Base-by-base conservation (phyloP, 2,329 filamentous ascomycete species). In the Nigrospora osmanthi region DNA sequence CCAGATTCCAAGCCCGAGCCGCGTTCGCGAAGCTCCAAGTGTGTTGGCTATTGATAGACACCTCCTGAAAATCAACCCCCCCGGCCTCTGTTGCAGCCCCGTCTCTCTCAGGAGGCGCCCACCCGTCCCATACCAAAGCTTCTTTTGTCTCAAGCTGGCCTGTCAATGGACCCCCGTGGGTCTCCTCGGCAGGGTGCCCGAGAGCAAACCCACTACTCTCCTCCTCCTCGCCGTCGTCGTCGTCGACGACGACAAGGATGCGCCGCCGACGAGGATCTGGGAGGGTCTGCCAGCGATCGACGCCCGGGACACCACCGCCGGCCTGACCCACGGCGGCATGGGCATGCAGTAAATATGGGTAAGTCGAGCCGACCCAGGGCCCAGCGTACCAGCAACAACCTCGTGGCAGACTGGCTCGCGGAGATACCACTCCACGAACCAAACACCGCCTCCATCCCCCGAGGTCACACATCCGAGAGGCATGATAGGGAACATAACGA, bases 391-490 rank as follows among this genome's bases (percentile, higher is more conserved):
- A 46, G 53, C 45, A 47, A 54, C 49, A 49, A 48, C 39, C 42
- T 53, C 42, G 56, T 61, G 40, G 48, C 58, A 48, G 54, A 47
- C 41, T 61, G 59, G 59, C 49, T 61, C 45, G 53, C 40, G 15
- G 23, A 7, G 10, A 28, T 28, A 28, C 23, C 23, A 7, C 23
- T 7, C 23, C 23, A 28, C 23, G 23, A 28, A 28, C 23, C 23
- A 28, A 28, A 28, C 6, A 7, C 23, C 10, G 5, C 23, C 23
- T 28, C 23, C 23, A 10, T 28, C 4, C 23, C 6, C 6, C 5
- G 6, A 28, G 23, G 23, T 28, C 23, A 28, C 23, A 10, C 5
- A 10, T 7, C 32, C 12, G 12, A 10, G 28, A 9, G 16, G 30
- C 17, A 32, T 15, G 23, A 33, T 2, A 6, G 35, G 19, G 13